These are phyloP conservation scores for Umbelopsis isabellina DNA, from an alignment of 192 early-diverging fungal genomes.

Conservation along the genomic window DNA sequence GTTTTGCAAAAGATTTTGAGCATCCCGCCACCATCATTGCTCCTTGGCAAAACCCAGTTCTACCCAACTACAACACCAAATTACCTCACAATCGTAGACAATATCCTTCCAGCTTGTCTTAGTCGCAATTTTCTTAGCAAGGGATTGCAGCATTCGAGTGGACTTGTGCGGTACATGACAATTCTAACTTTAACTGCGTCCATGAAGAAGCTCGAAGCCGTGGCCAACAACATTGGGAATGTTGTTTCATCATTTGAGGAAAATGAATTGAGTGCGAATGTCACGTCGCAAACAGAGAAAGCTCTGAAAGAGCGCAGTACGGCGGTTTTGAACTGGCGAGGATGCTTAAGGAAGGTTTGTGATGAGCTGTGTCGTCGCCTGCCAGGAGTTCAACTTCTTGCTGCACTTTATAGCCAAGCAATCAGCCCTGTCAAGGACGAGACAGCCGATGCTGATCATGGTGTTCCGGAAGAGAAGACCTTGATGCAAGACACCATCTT, in stretches of 20 bases:
- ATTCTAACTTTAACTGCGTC: constrained; percentile 57
- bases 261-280: not conserved
- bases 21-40: constrained; percentile 65
- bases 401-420: constrained; percentile 49
- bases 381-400: constrained; percentile 73
- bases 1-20: constrained; percentile 69
- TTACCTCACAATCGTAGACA: constrained; percentile 62
- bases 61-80: constrained; percentile 59
- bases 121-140: constrained; percentile 56
- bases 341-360: constrained; percentile 31
- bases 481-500: constrained; percentile 59
- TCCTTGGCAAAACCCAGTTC: constrained; percentile 42
- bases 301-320: not conserved
- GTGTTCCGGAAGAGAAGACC: constrained; percentile 39
- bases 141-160: constrained; percentile 66
- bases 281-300: not conserved
- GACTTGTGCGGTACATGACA: constrained; percentile 66
- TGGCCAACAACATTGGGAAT: constrained; percentile 31
- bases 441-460: constrained; percentile 40
- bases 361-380: constrained; percentile 68
- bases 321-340: constrained; percentile 31
- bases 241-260: constrained; percentile 40
- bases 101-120: constrained; percentile 66
- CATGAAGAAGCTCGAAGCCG: constrained; percentile 60
- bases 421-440: constrained; percentile 29